Evolutionary conservation across 768 basidiomycete genomes (phyloP), one percentile per base, ranked within the genome.

Genomic region (Exidia glandulosa): DNA sequence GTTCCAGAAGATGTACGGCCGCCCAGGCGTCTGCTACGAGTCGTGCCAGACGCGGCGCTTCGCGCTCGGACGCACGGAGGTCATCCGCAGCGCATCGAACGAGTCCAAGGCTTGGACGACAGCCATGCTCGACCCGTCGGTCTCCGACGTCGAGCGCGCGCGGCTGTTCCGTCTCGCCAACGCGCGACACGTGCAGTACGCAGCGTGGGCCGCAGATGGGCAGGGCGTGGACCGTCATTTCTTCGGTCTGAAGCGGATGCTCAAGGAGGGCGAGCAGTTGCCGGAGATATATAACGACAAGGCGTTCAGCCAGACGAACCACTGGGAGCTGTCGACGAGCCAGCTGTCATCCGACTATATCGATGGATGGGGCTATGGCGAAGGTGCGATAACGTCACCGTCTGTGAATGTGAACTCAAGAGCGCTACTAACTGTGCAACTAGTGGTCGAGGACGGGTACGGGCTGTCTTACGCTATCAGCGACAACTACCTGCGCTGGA

Each of bases 341-440:
- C 90, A 96, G 72, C 75, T 98, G 60, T 87, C 85, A 56, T 86
- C 83, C 48, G 78, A 77, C 57, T 94, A 80, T 71, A 76, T 99
- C 33, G 90, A 94, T 65, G 93, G 93, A 25, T 98, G 95, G 95
- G 96, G 95, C 14, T 97, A 97, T 69, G 93, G 94, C 7, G 91
- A 95, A 80, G 90, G 90, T 90, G 61, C 63, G 80, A 10, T 61
- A 19, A n/a, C 37, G 33, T 58, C 33, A 31, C 33, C 59, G 32
- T 57, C 31, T n/a, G 58, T 57, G 27, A 25, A 34, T 23, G 41
- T 58, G 59, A 32, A 7, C n/a, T n/a, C n/a, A n/a, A n/a, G n/a
- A n/a, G n/a, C n/a, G n/a, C n/a, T n/a, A n/a, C n/a, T n/a, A n/a
- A n/a, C n/a, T 48, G 67, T 66, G 58, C n/a, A 23, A 45, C 16